Base-by-base conservation (phyloP, 805 yeast species). In the Crinitomyces ghanaensis region DNA sequence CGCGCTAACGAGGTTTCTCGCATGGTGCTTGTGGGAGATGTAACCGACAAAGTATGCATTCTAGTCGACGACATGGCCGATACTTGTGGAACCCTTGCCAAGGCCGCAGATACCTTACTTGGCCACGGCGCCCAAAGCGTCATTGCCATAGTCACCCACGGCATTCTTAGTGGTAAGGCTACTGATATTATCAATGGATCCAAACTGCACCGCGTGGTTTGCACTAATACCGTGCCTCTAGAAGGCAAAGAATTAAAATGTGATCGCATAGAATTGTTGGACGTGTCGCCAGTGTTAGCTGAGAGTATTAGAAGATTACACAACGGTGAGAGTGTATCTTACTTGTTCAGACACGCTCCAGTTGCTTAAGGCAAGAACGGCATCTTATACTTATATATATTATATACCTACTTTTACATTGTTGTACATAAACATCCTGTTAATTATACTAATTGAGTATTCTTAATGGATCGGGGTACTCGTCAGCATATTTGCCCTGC, bases 31-130 rank as follows among this genome's bases (percentile, higher is more conserved):
- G 98, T 91, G 26, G 98, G 98, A 43, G 96, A 88, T 57, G 98
- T 91, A 25, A 62, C 72, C 2, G 74, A 77, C 41, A 85, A 85
- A 57, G 72, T 78, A 3, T 88, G 97, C 60, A 68, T 91, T 20
- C 63, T 91, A 44, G 83, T 91, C 19, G 98, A 91, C 58, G 98
- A 91, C 54, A 91, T 91, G 93, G 97, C 97, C 24, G 98, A 91
- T 54, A 91, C 98, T 3, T 91, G 97, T 60, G 98, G 98, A 26
- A 91, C 98, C 2, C 65, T 91, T 45, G 93, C 83, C 43, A 91
- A 88, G 60, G 97, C 97, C 2, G 91, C 95, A 9, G 94, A 88
- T 39, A 74, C 88, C 4, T 62, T 91, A 39, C 60, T 85, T 45
- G 77, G 72, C 22, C 74, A 83, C 44, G 80, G 82, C 20, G 98